phyloP scores from a whole-genome alignment of 2,329 filamentous ascomycete species.

The Curvularia spicifera region DNA sequence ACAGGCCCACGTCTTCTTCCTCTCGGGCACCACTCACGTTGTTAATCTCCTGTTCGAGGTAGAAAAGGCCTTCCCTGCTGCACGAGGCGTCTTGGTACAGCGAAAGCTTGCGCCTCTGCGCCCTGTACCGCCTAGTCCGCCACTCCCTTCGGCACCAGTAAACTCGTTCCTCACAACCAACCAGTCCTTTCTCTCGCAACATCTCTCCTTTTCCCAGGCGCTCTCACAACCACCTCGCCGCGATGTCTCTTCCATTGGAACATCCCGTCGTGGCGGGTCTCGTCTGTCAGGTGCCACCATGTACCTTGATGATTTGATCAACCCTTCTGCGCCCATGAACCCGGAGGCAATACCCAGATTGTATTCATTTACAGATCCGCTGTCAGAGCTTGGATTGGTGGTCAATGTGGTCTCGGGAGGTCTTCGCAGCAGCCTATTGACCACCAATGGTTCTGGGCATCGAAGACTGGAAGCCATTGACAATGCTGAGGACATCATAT shows the following conservation, averaged over 20 bases:
- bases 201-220: constrained; percentile 57
- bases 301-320: constrained; percentile 44
- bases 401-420: constrained; percentile 55
- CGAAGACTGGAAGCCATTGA: constrained; percentile 67
- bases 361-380: constrained; percentile 83
- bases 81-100: constrained; percentile 84
- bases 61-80: constrained; percentile 81
- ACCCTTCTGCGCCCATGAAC: constrained; percentile 30
- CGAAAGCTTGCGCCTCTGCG: constrained; percentile 68
- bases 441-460: constrained; percentile 41
- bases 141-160: constrained; percentile 66
- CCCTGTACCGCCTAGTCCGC: constrained; percentile 44
- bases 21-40: constrained; percentile 85
- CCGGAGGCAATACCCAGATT: constrained; percentile 71
- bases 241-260: constrained; percentile 37
- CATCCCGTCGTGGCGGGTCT: constrained; percentile 31
- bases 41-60: constrained; percentile 95
- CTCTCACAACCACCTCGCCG: constrained; percentile 43
- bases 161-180: constrained; percentile 75
- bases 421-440: constrained; percentile 39
- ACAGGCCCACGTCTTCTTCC: constrained; percentile 91
- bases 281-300: constrained; percentile 30
- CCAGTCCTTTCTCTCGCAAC: constrained; percentile 60
- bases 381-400: constrained; percentile 84
- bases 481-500: constrained; percentile 80